Evolutionary conservation across 768 basidiomycete species (phyloP).

Genomic region (Leucocoprinus sp.): DNA sequence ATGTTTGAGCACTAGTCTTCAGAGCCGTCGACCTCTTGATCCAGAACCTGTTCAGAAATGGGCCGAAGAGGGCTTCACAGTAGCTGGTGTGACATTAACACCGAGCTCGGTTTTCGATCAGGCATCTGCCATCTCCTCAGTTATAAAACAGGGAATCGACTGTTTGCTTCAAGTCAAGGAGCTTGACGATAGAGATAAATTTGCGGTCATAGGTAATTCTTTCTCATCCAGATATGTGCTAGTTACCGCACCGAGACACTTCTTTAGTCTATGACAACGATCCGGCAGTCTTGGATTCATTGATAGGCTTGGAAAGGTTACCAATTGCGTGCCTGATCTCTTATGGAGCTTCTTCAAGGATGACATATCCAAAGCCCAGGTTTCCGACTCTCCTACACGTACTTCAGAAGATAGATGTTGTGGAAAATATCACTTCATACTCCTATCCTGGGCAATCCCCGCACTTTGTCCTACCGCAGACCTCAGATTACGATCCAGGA

Average conservation of each 20-base stretch:
- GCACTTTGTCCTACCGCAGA: slow-evolving; percentile 36
- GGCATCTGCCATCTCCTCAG: slow-evolving; percentile 18
- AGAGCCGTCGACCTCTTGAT: slow-evolving; percentile 28
- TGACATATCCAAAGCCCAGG: slow-evolving; percentile 9
- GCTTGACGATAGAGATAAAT: slow-evolving; percentile 35
- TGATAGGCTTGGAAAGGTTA: slow-evolving; percentile 22
- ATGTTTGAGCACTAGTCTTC: slow-evolving; percentile 18
- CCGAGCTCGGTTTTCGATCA: slow-evolving; percentile 2
- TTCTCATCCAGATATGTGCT: not conserved
- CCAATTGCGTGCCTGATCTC: slow-evolving; percentile 27
- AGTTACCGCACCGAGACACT: not conserved
- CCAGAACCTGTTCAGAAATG: slow-evolving; percentile 43
- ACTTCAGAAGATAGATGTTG: slow-evolving; percentile 15
- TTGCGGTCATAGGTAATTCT: slow-evolving; percentile 34
- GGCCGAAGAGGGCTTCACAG: slow-evolving; percentile 48
- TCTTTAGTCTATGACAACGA: slow-evolving; percentile 25
- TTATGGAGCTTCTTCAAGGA: slow-evolving; percentile 24
- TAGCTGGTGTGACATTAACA: slow-evolving; percentile 27
- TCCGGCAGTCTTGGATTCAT: slow-evolving; percentile 19
- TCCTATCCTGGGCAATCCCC: slow-evolving; percentile 26
- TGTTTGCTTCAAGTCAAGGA: slow-evolving; percentile 27
- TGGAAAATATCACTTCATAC: slow-evolving; percentile 18
- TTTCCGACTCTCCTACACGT: slow-evolving; percentile 33
- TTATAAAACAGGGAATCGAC: slow-evolving; percentile 26
- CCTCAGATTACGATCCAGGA: slow-evolving; percentile 31